phyloP scores from a whole-genome alignment of 306 rosid species.

The Erythrophleum fordii region DNA sequence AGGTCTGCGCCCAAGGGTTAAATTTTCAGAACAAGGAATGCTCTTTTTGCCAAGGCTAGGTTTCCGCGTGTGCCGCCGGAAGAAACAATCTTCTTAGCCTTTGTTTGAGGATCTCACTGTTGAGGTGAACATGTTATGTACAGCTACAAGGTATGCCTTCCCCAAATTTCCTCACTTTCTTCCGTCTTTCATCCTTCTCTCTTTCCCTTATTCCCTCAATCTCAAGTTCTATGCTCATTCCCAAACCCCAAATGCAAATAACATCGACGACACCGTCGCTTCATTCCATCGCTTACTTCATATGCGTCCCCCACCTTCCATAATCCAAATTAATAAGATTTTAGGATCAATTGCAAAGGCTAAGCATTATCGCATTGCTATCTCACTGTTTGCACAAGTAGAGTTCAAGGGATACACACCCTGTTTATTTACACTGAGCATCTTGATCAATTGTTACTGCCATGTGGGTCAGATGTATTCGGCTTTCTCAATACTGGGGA shows the following conservation, averaged over 20 bases:
- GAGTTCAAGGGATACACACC: background rate
- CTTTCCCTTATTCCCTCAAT: background rate
- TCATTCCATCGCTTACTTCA: background rate
- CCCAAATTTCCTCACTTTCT: background rate
- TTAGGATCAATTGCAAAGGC: background rate
- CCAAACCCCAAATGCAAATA: background rate
- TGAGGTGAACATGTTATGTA: background rate
- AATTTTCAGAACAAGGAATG: no score
- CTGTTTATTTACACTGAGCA: background rate
- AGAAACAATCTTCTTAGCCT: no score
- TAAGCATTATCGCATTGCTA: background rate
- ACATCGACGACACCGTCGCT: background rate
- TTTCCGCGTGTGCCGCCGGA: no score
- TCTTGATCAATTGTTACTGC: background rate
- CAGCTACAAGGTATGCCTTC: background rate
- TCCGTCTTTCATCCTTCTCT: background rate
- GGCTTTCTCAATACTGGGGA: background rate
- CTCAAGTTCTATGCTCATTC: background rate
- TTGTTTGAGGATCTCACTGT: no score
- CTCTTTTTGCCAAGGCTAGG: no score
- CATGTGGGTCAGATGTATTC: background rate
- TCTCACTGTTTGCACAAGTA: background rate
- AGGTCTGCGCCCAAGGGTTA: no score
- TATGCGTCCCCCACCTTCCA: background rate
- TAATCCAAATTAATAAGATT: background rate